Conservation (phyloP, 176 grass and related monocot genomes). For the Echinochloa phyllopogon region DNA sequence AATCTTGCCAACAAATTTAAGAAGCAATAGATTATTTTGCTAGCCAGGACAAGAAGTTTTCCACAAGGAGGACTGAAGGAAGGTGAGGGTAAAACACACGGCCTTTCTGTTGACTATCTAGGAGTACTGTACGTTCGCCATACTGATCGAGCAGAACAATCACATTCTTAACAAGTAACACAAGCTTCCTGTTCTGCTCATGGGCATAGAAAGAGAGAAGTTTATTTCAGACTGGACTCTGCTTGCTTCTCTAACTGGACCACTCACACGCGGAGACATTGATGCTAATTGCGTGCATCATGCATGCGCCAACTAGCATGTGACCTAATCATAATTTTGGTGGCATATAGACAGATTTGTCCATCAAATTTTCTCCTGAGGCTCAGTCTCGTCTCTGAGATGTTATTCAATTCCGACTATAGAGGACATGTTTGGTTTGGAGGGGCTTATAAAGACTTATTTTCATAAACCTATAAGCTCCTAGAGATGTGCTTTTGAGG, state of each 20-base stretch:
- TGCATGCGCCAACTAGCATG: neutral
- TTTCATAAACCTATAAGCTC: no score
- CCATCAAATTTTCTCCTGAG: neutral
- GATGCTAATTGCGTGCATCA: neutral
- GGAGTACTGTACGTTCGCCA: neutral
- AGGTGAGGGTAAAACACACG: neutral
- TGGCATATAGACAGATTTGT: neutral
- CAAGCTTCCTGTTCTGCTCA: conserved; percentile 9
- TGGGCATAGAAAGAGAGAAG: neutral
- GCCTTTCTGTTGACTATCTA: neutral
- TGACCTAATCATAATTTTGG: neutral
- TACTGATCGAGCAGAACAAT: neutral
- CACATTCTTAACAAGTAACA: conserved; percentile 52
- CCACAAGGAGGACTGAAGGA: conserved; percentile 12
- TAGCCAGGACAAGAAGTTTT: neutral
- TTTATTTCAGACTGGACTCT: conserved; percentile 6
- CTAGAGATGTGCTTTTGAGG: no score
- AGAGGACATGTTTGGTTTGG: no score
- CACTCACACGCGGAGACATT: neutral
- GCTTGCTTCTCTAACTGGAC: neutral
- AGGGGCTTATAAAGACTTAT: no score
- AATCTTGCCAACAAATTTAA: neutral
- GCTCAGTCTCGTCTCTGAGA: neutral
- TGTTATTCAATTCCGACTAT: neutral
- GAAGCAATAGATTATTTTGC: neutral